Conservation (phyloP, 371 early-diverging fungal species). For the Syncephalastrum monosporum region DNA sequence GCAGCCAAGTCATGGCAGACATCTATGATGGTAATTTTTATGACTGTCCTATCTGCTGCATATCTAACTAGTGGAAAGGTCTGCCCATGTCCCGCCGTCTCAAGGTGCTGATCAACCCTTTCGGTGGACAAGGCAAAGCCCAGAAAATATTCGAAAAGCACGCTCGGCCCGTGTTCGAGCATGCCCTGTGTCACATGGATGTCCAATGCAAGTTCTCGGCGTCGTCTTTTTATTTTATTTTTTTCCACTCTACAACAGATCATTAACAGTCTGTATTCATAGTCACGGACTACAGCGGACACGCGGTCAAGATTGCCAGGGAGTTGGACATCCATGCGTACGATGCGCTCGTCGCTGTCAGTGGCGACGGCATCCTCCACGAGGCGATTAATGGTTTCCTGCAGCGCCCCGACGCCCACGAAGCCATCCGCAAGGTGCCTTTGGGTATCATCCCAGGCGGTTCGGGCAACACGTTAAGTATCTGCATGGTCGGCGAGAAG, state of each 20-base stretch:
- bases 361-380: conserved; percentile 83
- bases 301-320: conserved; percentile 67
- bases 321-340: conserved; percentile 53
- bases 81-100: conserved; percentile 17
- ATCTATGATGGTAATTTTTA: conserved; percentile 29
- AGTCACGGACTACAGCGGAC: conserved; percentile 65
- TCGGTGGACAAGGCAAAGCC: conserved; percentile 73
- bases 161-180: conserved; percentile 64
- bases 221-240: no score
- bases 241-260: no score
- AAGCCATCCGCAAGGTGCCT: conserved; percentile 54
- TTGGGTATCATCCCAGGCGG: conserved; percentile 69
- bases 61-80: no score
- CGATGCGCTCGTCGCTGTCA: conserved; percentile 64
- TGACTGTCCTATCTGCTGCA: no score
- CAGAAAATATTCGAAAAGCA: conserved; percentile 52
- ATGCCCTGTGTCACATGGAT: conserved; percentile 60
- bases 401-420: conserved; percentile 61
- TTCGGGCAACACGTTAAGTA: conserved; percentile 58
- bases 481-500: conserved; percentile 54
- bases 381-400: conserved; percentile 78
- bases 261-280: neutral
- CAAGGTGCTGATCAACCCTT: conserved; percentile 73
- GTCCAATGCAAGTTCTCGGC: conserved; percentile 45
- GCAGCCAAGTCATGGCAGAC: conserved; percentile 20